These are phyloP conservation scores for Lyophyllum atratum DNA, from an alignment of 768 basidiomycete genomes.

Conservation along the genomic window DNA sequence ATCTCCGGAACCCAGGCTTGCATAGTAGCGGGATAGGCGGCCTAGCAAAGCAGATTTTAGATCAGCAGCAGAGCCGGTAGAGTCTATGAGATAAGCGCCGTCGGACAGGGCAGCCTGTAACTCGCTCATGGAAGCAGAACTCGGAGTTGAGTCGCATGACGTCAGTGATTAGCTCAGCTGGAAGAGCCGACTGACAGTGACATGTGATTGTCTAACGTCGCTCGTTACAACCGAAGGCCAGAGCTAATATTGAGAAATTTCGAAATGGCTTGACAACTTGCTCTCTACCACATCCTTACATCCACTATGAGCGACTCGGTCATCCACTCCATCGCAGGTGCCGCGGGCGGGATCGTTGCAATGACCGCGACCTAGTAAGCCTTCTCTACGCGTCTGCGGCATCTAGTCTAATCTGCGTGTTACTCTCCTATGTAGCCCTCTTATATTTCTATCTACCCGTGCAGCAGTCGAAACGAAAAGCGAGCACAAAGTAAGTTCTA, in stretches of 20 bases:
- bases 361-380: slow-evolving; percentile 90
- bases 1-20: slow-evolving; percentile 20
- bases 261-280: background rate
- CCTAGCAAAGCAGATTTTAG: slow-evolving; percentile 39
- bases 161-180: background rate
- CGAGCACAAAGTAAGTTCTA: slow-evolving; percentile 36
- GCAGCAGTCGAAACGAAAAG: slow-evolving; percentile 89
- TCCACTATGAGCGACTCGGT: slow-evolving; percentile 68
- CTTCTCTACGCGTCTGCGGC: slow-evolving; percentile 2
- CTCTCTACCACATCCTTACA: background rate
- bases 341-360: slow-evolving; percentile 84
- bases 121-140: slow-evolving; percentile 12
- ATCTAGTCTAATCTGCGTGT: slow-evolving; percentile 3
- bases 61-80: slow-evolving; percentile 26
- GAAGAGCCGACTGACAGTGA: background rate
- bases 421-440: slow-evolving; percentile 56
- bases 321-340: slow-evolving; percentile 88
- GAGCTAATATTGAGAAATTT: background rate
- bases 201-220: slow-evolving; percentile 12
- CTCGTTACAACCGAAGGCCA: background rate
- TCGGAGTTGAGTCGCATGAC: background rate
- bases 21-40: slow-evolving; percentile 43
- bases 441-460: slow-evolving; percentile 90
- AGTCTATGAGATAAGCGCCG: slow-evolving; percentile 38
- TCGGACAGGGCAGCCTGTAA: slow-evolving; percentile 34